Base-by-base conservation (phyloP, 225 moss, liverwort and hornwort species). In the Physcomitrellopsis africana region DNA sequence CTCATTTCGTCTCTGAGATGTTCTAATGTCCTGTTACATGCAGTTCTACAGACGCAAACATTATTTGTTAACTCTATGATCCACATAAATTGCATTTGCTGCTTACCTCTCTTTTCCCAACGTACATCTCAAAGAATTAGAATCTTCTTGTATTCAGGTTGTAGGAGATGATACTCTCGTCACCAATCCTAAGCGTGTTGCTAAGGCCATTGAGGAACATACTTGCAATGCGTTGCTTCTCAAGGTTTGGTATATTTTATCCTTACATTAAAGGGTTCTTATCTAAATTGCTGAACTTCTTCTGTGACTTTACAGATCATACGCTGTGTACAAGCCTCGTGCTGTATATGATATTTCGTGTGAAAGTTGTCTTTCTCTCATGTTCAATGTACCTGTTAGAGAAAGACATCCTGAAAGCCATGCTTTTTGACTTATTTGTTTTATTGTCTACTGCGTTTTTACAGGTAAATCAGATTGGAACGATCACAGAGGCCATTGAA, bases 151-250 rank as follows among this genome's bases (percentile, higher is more conserved):
- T 75, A 45, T 68, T 77, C 76, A 96, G 96, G 85, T 96, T 54
- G 94, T 96, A 67, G 96, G 96, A 77, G 96, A 96, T 74, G 96
- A 96, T 76, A 44, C 94, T 72, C 92, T 96, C 53, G 96, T 94
- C 62, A 96, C 96, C 70, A 96, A 96, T 73, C 96, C 96, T 29
- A 96, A 96, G 83, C 89, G 94, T 71, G 96, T 96, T 65, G 89
- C 92, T n/a, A 92, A 94, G 76, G 96, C 96, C 45, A 96, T 96
- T 56, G 77, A 83, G 24, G 92, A 94, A 81, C 78, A 89, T 32
- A 92, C 89, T 44, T 96, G 96, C 84, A 96, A 96, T 75, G 96
- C 96, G 19, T 85, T 96, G 20, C 96, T 96, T 60, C 86, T 96
- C 55, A 96, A 94, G 94, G 96, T 96, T 69, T 51, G 63, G 19